Conservation (phyloP, 257 asterid species). For the Solanum pennellii region DNA sequence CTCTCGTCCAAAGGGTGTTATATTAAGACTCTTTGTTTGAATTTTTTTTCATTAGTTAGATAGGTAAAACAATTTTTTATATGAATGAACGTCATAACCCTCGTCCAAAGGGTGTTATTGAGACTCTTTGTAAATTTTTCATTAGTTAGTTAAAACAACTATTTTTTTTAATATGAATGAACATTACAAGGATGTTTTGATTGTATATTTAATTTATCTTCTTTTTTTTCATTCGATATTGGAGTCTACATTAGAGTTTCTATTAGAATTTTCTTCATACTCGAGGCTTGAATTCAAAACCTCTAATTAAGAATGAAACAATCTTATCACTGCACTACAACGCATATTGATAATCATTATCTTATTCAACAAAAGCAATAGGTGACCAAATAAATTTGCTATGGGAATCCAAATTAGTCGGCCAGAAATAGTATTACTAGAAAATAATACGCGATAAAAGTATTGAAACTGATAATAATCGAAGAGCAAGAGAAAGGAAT, state of each 20-base stretch:
- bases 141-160: too few relatives aligned
- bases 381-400: neutral
- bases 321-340: rapidly evolving
- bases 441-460: neutral
- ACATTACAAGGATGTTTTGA: too few relatives aligned
- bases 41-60: too few relatives aligned
- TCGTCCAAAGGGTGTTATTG: neutral
- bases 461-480: neutral
- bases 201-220: too few relatives aligned
- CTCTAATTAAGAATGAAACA: neutral
- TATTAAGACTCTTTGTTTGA: neutral
- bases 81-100: too few relatives aligned
- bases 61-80: too few relatives aligned
- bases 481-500: neutral
- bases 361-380: neutral
- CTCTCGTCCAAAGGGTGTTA: neutral
- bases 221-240: too few relatives aligned
- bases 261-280: too few relatives aligned
- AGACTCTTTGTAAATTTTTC: neutral
- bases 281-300: too few relatives aligned
- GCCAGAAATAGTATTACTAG: neutral
- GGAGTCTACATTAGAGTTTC: too few relatives aligned
- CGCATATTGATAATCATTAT: neutral
- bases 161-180: too few relatives aligned
- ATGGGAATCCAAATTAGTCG: neutral